Percentiles rank a stretch among this genome's conserved stretches.
These are phyloP conservation scores for Luffa aegyptiaca DNA, from an alignment of 306 rosid species.

Conservation along the genomic window DNA sequence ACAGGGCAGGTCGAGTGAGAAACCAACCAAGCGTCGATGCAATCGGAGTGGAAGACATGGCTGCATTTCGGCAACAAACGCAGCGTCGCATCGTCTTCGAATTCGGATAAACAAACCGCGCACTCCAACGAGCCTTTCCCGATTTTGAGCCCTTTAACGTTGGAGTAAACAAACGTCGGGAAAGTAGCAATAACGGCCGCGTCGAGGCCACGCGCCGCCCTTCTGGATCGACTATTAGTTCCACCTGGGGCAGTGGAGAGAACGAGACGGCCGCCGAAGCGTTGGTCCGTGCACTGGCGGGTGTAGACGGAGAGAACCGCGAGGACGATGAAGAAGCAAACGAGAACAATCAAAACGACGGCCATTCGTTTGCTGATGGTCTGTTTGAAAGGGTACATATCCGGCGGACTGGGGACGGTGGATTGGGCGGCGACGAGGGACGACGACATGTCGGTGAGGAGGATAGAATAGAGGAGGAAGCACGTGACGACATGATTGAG, in stretches of 20 bases:
- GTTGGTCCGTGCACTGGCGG: constrained; percentile 55
- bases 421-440: constrained; percentile 1
- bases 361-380: constrained; percentile 44
- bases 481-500: constrained; percentile 10
- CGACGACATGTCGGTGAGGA: background rate
- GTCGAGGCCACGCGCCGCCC: constrained; percentile 44
- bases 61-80: constrained; percentile 80
- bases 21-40: constrained; percentile 72
- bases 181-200: constrained; percentile 40
- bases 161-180: constrained; percentile 65
- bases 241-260: constrained; percentile 18
- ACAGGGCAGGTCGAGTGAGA: constrained; percentile 83
- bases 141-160: constrained; percentile 56
- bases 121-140: constrained; percentile 68
- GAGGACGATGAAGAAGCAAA: constrained; percentile 41
- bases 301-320: constrained; percentile 72
- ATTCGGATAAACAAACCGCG: constrained; percentile 79
- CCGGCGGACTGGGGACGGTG: constrained; percentile 19
- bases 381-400: background rate
- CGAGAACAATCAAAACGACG: constrained; percentile 33
- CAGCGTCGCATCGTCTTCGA: constrained; percentile 63
- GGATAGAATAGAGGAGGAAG: background rate
- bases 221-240: constrained; percentile 4
- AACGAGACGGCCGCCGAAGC: constrained; percentile 25
- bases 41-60: constrained; percentile 76